Base-by-base conservation (phyloP, 805 yeast species). In the Starmerella sirachaensis region DNA sequence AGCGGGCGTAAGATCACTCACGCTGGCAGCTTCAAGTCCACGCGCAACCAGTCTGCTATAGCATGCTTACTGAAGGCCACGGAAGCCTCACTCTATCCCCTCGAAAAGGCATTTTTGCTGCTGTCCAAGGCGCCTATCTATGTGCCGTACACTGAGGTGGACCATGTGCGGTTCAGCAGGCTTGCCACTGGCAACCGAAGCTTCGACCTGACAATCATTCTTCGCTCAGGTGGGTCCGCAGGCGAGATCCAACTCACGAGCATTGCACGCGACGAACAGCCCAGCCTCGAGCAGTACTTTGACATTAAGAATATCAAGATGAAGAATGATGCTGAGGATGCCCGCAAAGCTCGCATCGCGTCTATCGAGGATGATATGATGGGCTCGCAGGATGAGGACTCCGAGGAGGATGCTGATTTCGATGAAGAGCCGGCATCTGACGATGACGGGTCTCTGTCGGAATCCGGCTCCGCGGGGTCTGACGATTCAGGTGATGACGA, bases 91-190 rank as follows among this genome's bases (percentile, higher is more conserved):
- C 62, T 91, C 43, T 91, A 82, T 59, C 84, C 93, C n/a, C 69
- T 91, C 42, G 98, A 91, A 48, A 81, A 83, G 60, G 81, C 94
- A 39, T 73, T 91, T 55, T 62, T 91, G 45, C 88, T 91, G 56
- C 78, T 88, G 33, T 85, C 95, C 18, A 91, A 91, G 58, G 95
- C 98, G 31, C 85, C 96, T 0, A 74, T 91, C 28, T 81, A 81
- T 58, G 81, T 91, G 47, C 94, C 96, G 40, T 80, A 74, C 58
- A 65, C 80, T 0, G 97, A 91, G 51, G 72, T 91, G 27, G 65
- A 76, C 36, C 70, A 68, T 28, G 75, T 91, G 22, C 74, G 80
- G 25, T 78, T 91, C 63, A 80, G 95, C 4, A 77, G 99, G 60
- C 81, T 91, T 8, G 42, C 48, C 21, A 41, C 45, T 11, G 94